Percentiles rank a stretch among this genome's conserved stretches.
Conservation (phyloP, 768 basidiomycete genomes). For the Solioccasus polychromus region DNA sequence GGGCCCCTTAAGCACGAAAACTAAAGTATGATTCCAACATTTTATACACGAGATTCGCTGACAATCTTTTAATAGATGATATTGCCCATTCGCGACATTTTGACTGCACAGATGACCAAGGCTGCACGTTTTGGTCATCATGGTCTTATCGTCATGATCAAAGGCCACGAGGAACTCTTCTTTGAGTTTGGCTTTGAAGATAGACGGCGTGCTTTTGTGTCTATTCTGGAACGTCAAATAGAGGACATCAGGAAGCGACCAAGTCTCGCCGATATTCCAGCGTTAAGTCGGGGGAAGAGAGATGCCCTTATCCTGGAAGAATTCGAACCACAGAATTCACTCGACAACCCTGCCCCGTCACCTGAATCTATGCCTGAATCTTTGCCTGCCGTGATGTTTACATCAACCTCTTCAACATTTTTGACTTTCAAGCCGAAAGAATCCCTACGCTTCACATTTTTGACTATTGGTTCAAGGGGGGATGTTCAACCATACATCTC, state of each 20-base stretch:
- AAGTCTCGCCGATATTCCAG: slow-evolving; percentile 40
- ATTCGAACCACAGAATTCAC: slow-evolving; percentile 55
- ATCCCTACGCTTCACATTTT: slow-evolving; percentile 84
- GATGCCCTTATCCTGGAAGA: slow-evolving; percentile 85
- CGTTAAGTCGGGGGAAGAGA: slow-evolving; percentile 51
- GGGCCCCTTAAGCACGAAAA: slow-evolving; percentile 73
- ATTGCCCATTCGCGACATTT: slow-evolving; percentile 84
- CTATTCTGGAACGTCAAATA: slow-evolving; percentile 74
- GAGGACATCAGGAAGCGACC: slow-evolving; percentile 62
- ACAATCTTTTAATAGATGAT: slow-evolving; percentile 68
- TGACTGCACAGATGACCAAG: slow-evolving; percentile 79
- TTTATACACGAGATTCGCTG: slow-evolving; percentile 1
- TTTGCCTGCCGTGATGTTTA: slow-evolving; percentile 92
- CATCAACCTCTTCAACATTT: slow-evolving; percentile 93
- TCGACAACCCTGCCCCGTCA: slow-evolving; percentile 42
- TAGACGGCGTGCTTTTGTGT: slow-evolving; percentile 74
- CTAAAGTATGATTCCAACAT: slow-evolving; percentile 58
- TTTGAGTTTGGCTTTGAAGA: slow-evolving; percentile 87
- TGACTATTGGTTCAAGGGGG: slow-evolving; percentile 94
- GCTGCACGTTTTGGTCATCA: slow-evolving; percentile 88
- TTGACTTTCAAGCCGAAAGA: slow-evolving; percentile 92
- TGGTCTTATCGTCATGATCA: slow-evolving; percentile 86
- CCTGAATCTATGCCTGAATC: slow-evolving; percentile 64
- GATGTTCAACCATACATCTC: slow-evolving; percentile 99
- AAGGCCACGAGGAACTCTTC: slow-evolving; percentile 96